Base-by-base conservation (phyloP, 176 grass and related monocot genomes). In the Carex kokanica region DNA sequence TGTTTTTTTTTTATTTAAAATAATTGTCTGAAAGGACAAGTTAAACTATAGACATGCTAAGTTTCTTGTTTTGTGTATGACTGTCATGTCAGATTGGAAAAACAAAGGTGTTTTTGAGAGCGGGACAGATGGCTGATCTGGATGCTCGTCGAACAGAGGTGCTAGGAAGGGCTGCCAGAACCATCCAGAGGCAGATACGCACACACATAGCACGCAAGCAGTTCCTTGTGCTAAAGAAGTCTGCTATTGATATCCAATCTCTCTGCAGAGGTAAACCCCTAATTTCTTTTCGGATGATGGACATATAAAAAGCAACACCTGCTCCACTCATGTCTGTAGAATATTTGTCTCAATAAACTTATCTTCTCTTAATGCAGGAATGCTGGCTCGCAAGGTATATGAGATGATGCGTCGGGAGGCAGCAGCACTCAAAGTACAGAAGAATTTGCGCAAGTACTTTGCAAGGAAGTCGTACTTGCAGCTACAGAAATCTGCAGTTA, bases 121-220 rank as follows among this genome's bases (percentile, higher is more conserved):
- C 93, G 78, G 96, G 96, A 52, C 96, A 99, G 67, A 99, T 99
- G 96, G 96, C 96, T 88, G 96, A 99, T 84, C 68, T 99, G 84
- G 96, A 99, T 93, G 96, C 96, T 75, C 86, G 89, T 77, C 93
- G 96, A 90, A 84, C 93, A 64, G 96, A 99, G 73, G 93, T 99
- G 31, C 71, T 99, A 90, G 96, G 96, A 89, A 93, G 90, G 87
- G 96, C 96, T 71, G 96, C 96, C 72, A 93, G 86, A 91, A 93
- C 86, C 55, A 92, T 99, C 83, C 96, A 99, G 93, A 99, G 96
- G 82, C 89, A 90, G 84, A 95, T 93, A 80, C 84, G 78, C 71
- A 95, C 96, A 88, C 86, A 95, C 86, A 99, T 99, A 84, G 88
- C 96, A 61, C 83, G 80, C 79, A 95, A 92, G 80, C 91, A 95